phyloP scores from a whole-genome alignment of 2,329 filamentous ascomycete genomes.

The Xylaria sp. region DNA sequence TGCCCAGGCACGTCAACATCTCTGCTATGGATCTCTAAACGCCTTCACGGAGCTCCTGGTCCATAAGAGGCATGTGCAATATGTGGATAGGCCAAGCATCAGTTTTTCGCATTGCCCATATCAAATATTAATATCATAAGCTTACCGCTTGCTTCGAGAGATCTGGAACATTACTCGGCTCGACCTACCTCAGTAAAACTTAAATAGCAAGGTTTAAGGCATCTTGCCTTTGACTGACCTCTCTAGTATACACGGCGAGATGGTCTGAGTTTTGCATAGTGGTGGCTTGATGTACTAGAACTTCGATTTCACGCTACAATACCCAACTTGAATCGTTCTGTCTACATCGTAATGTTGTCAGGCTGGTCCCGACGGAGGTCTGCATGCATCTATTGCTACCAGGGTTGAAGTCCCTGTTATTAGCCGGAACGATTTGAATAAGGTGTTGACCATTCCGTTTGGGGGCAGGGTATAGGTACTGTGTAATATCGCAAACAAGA shows the following conservation, averaged over 20 bases:
- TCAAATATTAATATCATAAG: not conserved
- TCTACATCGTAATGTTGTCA: slow-evolving; percentile 22
- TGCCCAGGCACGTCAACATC: no score
- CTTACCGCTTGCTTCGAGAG: not conserved
- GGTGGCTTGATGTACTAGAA: slow-evolving; percentile 14
- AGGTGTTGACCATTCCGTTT: slow-evolving; percentile 1
- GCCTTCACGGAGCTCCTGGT: not conserved
- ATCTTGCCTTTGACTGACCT: not conserved
- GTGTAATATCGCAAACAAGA: slow-evolving; percentile 23
- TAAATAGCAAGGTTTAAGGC: not conserved
- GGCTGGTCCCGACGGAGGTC: slow-evolving; percentile 32
- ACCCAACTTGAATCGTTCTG: slow-evolving; percentile 28
- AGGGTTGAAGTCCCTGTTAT: slow-evolving; percentile 12
- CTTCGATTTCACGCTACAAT: slow-evolving; percentile 10
- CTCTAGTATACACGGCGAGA: slow-evolving; percentile 6
- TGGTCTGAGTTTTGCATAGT: slow-evolving; percentile 19
- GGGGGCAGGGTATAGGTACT: not conserved
- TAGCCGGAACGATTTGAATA: slow-evolving; percentile 2
- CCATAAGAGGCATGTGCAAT: not conserved
- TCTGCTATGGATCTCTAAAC: no score
- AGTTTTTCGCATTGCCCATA: not conserved
- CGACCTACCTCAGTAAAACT: not conserved
- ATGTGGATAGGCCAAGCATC: not conserved
- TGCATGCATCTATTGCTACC: slow-evolving; percentile 32
- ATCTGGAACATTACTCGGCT: not conserved